Base-by-base conservation (phyloP, 169 alveolate species). In the Nephromyces sp. region DNA sequence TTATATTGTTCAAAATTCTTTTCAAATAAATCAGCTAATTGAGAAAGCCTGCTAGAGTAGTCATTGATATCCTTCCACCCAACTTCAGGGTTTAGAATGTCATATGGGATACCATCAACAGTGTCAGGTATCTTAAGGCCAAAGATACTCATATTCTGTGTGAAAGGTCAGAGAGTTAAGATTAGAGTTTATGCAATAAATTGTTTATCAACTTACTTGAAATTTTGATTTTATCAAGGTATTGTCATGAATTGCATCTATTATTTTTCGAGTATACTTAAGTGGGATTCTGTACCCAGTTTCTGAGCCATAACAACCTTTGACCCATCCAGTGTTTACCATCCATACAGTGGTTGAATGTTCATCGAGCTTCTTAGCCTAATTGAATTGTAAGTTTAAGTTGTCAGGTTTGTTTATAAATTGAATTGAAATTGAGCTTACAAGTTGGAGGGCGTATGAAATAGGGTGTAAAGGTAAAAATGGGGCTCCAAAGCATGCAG, bases 401-500 rank as follows among this genome's bases (percentile, higher is more conserved):
- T 6, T 15, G 6, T 6, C 68, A 8, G 68, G 68, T 15, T 8
- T 15, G 31, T 6, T 8, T 6, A 15, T 15, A 6, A 6, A 15
- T 24, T 6, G 32, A 6, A n/a, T 61, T 6, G 6, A 6, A 24
- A 1, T n/a, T 27, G 29, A 65, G 30, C 78, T 67, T 82, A 84
- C 89, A 32, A 89, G 78, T 86, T 87, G 82, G 52, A 80, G 78
- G 8, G 98, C 98, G 78, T 94, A 94, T 2, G 86, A 89, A 81
- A 87, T 85, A n/a, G 98, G 98, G 65, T 93, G 97, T 66, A 87
- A 84, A 25, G 96, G 95, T 70, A 94, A 83, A 86, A 94, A 94
- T 24, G 98, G 98, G 68, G 92, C 97, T 24, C 97, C 98, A 85
- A 88, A 94, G 69, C 98, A 94, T 51, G 98, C 95, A 22, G 98